Evolutionary conservation across 495 filamentous ascomycete species (phyloP), one percentile per base, ranked within the genome.

Genomic region (Aspergillus funiculosus): DNA sequence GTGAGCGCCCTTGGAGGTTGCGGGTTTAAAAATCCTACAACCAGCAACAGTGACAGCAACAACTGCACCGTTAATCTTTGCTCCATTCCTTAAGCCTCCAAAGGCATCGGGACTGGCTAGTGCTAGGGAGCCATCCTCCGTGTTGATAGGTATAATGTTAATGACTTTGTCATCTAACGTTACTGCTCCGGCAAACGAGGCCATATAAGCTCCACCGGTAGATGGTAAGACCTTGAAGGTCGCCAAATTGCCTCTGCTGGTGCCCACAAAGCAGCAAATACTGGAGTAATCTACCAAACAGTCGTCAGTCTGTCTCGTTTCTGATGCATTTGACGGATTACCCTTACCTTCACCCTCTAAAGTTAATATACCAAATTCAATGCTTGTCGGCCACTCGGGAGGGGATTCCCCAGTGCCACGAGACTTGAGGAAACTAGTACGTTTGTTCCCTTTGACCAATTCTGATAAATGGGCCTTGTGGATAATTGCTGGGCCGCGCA

Each of bases 281-380:
- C 87, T 94, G 5, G 91, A 95, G 57, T 94, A 98, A 50, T 86
- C 83, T 78, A 40, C 5, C 15, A 8, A 43, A 20, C 36, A 22
- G 13, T 37, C 5, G 37, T 69, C 48, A 66, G 63, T 48, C 43
- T 31, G n/a, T 4, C 2, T 4, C 19, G 8, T 8, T 15, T 19
- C 15, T 3, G 36, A 17, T 20, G 5, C 7, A 11, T 4, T 41
- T 22, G 29, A 17, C 5, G 0, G 30, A 37, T 6, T 4, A 11
- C 18, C 11, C 54, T 48, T 64, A 82, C 79, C 77, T 64, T 96
- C 91, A 0, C 84, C 87, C 32, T 97, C 92, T 14, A 95, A 69
- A 9, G 84, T 92, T 80, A 98, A 83, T 21, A 96, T 87, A 46
- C 86, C 88, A 69, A 97, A 98, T 62, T 95, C 86, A 8, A 96